These are phyloP conservation scores for Gleditsia sinensis DNA, from an alignment of 306 rosid genomes.

Conservation along the genomic window DNA sequence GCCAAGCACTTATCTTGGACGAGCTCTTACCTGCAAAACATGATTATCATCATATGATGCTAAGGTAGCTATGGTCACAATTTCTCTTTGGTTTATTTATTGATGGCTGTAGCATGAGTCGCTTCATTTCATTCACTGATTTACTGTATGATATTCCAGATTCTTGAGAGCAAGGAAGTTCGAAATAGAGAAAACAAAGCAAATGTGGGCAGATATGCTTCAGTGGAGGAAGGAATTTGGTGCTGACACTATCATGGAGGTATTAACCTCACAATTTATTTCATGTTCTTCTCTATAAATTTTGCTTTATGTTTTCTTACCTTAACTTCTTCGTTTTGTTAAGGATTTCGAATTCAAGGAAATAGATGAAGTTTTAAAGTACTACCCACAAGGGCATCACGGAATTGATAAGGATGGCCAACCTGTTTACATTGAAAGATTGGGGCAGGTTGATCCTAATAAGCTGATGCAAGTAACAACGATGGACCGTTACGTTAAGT, in stretches of 20 bases:
- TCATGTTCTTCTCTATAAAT: background rate
- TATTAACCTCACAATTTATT: slow-evolving; percentile 30
- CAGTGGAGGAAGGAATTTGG: slow-evolving; percentile 92
- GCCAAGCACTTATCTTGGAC: slow-evolving; percentile 87
- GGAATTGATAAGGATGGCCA: slow-evolving; percentile 92
- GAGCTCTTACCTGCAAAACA: slow-evolving; percentile 82
- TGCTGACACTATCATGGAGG: slow-evolving; percentile 95
- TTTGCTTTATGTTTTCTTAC: slow-evolving; percentile 33
- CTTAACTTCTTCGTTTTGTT: slow-evolving; percentile 18
- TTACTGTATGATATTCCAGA: slow-evolving; percentile 39
- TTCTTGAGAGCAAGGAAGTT: slow-evolving; percentile 92
- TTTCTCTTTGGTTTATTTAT: background rate
- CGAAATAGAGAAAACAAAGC: slow-evolving; percentile 89
- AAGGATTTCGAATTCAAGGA: slow-evolving; percentile 89
- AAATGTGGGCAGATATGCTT: slow-evolving; percentile 99
- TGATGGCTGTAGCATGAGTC: background rate
- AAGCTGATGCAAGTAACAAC: slow-evolving; percentile 90
- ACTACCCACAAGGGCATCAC: slow-evolving; percentile 97
- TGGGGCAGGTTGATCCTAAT: slow-evolving; percentile 79
- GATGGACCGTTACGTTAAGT: slow-evolving; percentile 82
- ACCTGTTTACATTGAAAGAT: slow-evolving; percentile 85
- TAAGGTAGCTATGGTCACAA: slow-evolving; percentile 51
- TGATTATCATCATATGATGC: slow-evolving; percentile 89
- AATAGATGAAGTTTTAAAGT: slow-evolving; percentile 68
- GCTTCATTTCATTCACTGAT: background rate